phyloP scores from a whole-genome alignment of 371 early-diverging fungal species.

The Mortierella sp. region DNA sequence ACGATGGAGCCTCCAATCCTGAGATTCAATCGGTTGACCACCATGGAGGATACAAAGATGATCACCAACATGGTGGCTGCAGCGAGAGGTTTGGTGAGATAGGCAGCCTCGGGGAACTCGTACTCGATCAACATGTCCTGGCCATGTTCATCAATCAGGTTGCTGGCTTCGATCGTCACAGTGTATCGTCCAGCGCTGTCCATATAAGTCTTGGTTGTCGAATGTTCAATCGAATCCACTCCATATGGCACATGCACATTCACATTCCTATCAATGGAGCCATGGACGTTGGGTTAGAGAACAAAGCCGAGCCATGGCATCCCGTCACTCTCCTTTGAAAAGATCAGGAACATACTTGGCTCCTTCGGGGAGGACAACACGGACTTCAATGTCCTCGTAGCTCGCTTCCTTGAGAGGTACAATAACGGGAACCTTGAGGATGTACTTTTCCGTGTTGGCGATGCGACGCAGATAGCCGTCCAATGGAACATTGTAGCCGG shows the following conservation, averaged over 20 bases:
- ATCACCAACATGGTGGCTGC: conserved; percentile 42
- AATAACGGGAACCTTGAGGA: conserved; percentile 77
- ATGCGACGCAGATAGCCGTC: conserved; percentile 62
- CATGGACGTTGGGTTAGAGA: not conserved
- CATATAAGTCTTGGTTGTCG: conserved; percentile 73
- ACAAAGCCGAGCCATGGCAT: not conserved
- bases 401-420: conserved; percentile 71
- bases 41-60: conserved; percentile 41
- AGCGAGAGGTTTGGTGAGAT: conserved; percentile 50
- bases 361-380: conserved; percentile 93
- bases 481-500: conserved; percentile 88
- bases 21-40: conserved; percentile 34
- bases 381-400: conserved; percentile 73
- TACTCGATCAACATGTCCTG: conserved; percentile 55
- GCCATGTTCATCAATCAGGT: conserved; percentile 73
- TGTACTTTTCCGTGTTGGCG: conserved; percentile 57
- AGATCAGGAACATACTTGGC: conserved; percentile 68
- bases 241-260: conserved; percentile 70
- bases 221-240: conserved; percentile 60
- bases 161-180: conserved; percentile 70
- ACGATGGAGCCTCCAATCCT: conserved; percentile 32
- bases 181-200: conserved; percentile 85
- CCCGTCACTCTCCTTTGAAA: no score
- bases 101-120: conserved; percentile 19
- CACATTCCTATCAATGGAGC: conserved; percentile 58